Evolutionary conservation across 1,139 yeast genomes (phyloP), one percentile per base, ranked within the genome.

Genomic region (Candida glucosophila): DNA sequence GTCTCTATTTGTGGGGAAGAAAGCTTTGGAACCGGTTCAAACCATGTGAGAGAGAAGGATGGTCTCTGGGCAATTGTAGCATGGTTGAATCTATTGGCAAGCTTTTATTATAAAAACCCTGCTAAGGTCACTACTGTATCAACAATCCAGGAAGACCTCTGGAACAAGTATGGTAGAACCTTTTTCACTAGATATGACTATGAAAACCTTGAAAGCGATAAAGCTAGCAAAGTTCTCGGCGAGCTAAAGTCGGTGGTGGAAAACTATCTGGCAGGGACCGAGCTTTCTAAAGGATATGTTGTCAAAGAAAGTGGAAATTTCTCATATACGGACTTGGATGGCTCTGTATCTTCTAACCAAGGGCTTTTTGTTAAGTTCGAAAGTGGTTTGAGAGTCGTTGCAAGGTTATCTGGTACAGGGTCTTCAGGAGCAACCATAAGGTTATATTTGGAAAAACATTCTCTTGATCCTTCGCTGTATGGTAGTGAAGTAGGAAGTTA

Each of bases 11-110:
- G 98, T 59, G 98, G 98, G 39, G 98, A 90, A 58, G 98, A 90
- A 58, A 80, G 94, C 22, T 90, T 90, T 45, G 98, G 98, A 47
- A 90, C 98, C 15, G 98, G 98, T 22, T 85, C 96, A 14, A 81
- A 90, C 58, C 98, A 90, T 50, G 81, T 92, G 37, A 80, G 98
- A 52, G 98, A 90, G 55, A 90, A 90, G 58, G 98, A 90, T 54
- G 98, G 98, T 34, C 58, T 90, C 33, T 90, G 98, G 98, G 98
- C 98, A 16, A 73, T 90, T 47, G 72, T 83, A 35, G 97, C 98
- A 3, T 90, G 98, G 98, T 72, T 92, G 48, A 92, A 92, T 47
- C 82, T 90, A 32, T 69, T 90, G 45, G 97, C 97, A 11, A 85
- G 79, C 26, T 79, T 73, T 49, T 77, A 77, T 44, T 54, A 62